These are phyloP conservation scores for Otatea glauca DNA, from an alignment of 176 grass and related monocot genomes.

Conservation along the genomic window DNA sequence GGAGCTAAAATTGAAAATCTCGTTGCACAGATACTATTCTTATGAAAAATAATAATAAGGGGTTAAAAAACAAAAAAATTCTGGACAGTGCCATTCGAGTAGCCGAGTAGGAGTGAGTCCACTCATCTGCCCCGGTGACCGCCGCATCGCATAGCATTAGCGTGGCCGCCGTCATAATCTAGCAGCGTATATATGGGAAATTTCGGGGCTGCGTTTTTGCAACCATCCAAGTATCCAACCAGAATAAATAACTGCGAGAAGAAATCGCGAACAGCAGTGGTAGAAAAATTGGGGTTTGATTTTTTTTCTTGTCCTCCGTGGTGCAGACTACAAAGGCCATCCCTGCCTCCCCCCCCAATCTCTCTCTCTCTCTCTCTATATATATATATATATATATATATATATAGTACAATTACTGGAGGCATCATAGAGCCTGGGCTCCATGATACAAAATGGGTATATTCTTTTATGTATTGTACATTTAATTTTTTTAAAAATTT, in stretches of 20 bases:
- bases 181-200: background rate
- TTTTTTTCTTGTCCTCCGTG: background rate
- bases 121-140: constrained; percentile 36
- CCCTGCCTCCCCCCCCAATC: background rate
- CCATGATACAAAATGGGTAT: no score
- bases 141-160: background rate
- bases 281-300: constrained; percentile 26
- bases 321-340: background rate
- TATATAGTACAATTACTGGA: no score
- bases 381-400: no score
- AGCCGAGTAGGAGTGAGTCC: constrained; percentile 18
- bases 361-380: background rate
- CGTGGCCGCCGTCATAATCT: background rate
- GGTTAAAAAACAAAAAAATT: no score
- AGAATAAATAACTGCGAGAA: background rate
- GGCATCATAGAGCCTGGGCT: no score
- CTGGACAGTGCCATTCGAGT: no score
- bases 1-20: no score
- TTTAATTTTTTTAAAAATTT: no score
- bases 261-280: background rate
- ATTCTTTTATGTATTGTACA: no score
- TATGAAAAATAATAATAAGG: no score
- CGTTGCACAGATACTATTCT: no score
- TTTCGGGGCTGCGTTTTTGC: background rate
- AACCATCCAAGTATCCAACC: background rate